Evolutionary conservation across 176 grass and related monocot genomes (phyloP), one percentile per base, ranked within the genome.

Genomic region (Oryza rufipogon): DNA sequence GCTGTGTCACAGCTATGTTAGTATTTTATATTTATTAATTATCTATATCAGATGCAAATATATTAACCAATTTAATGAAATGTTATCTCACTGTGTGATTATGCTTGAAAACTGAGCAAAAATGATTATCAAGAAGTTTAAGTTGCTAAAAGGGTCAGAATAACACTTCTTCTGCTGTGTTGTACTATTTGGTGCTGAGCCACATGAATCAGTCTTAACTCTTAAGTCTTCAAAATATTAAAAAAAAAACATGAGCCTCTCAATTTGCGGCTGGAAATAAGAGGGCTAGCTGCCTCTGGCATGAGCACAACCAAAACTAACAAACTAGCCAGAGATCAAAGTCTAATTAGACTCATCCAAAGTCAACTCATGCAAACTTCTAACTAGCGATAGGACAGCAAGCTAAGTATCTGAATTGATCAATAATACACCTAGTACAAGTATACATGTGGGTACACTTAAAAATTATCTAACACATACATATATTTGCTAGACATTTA

Each of bases 331-430:
- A 13, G 74, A 61, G 66, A 70, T 66, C 15, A 70, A 71, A 85
- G 74, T 61, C 48, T 58, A 77, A 61, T 14, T 10, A 3, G 23
- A 39, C 65, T 70, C 7, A 36, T 70, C 34, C 48, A 70, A 70
- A 60, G 83, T 85, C 83, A 85, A 85, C 22, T 1, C 3, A 54
- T 47, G 2, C 23, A 71, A 70, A 42, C 51, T 32, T 77, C 74
- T 70, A 61, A 60, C 54, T 14, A 48, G 11, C 66, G 58, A 77
- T 68, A 76, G 45, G 14, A 7, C 16, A 64, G 5, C 1, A 46
- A 73, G 39, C 39, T 41, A 65, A 65, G 2, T 63, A 8, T 47
- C 39, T 22, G 32, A 32, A 34, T 8, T 52, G 4, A 33, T 74
- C 12, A 34, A 83, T 33, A 20, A 82, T 42, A 14, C n/a, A 72